These are phyloP conservation scores for Arthromyces matolae DNA, from an alignment of 768 basidiomycete species.

Conservation along the genomic window DNA sequence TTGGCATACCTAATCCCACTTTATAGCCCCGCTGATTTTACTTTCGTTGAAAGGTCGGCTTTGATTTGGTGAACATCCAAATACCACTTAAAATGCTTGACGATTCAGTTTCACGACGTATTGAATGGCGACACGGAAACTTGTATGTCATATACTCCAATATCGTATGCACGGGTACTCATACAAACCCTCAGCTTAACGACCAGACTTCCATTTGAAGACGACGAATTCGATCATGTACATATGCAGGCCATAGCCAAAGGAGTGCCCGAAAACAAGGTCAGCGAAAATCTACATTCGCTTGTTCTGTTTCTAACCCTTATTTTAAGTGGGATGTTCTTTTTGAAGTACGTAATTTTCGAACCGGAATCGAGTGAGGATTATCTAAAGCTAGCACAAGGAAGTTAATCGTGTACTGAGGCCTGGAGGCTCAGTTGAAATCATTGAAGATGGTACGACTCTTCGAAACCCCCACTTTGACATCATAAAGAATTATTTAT, in stretches of 20 bases:
- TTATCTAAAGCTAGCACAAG: conserved; percentile 30
- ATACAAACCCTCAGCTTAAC: conserved; percentile 49
- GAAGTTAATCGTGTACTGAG: conserved; percentile 69
- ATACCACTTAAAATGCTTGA: conserved; percentile 53
- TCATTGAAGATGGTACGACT: conserved; percentile 65
- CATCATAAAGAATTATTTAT: not conserved
- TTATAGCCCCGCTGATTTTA: not conserved
- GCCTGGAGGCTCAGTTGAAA: conserved; percentile 68
- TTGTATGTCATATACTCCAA: conserved; percentile 50
- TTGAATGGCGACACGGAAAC: conserved; percentile 75
- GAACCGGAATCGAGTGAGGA: not conserved
- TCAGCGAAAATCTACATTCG: conserved; percentile 17
- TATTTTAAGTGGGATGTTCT: conserved; percentile 56
- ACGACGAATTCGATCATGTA: conserved; percentile 81
- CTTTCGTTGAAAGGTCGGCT: conserved; percentile 53
- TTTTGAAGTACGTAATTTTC: conserved; percentile 48
- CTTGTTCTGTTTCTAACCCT: conserved; percentile 6
- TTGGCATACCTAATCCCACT: not conserved
- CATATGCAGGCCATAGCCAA: conserved; percentile 63
- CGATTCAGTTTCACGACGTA: conserved; percentile 47
- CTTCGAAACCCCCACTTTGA: not conserved
- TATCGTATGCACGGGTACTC: not conserved
- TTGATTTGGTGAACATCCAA: conserved; percentile 76
- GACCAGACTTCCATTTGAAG: conserved; percentile 74
- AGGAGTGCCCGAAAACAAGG: conserved; percentile 76